Conservation (phyloP, 202 grass and related monocot species). For the Schoenoplectus triqueter region DNA sequence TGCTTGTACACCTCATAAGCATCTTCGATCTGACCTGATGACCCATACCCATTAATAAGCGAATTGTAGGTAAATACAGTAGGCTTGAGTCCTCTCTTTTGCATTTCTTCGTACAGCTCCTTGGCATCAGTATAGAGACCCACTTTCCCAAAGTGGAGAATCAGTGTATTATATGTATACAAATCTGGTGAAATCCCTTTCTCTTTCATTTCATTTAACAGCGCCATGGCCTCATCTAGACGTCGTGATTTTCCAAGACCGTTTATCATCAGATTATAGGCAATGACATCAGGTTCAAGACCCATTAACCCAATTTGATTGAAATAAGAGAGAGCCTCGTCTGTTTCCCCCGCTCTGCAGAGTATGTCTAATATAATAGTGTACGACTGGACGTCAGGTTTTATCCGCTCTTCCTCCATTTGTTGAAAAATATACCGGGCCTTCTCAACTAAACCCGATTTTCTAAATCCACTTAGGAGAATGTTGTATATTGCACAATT, state of each 20-base stretch:
- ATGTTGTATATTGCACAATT: constrained; percentile 92
- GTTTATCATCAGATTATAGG: constrained; percentile 88
- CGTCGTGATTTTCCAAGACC: constrained; percentile 73
- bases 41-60: constrained; percentile 76
- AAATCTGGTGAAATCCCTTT: constrained; percentile 75
- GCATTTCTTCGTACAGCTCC: constrained; percentile 81
- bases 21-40: constrained; percentile 60
- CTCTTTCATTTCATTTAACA: constrained; percentile 75
- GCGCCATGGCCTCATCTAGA: constrained; percentile 61
- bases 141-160: constrained; percentile 79
- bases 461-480: constrained; percentile 72
- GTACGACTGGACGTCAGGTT: constrained; percentile 88
- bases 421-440: constrained; percentile 64
- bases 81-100: constrained; percentile 71
- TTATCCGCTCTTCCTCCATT: constrained; percentile 73
- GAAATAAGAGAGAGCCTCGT: constrained; percentile 76
- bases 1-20: constrained; percentile 75
- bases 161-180: constrained; percentile 91
- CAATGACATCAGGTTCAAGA: constrained; percentile 77
- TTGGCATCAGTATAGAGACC: constrained; percentile 68
- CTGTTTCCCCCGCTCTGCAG: constrained; percentile 56
- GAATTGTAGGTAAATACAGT: constrained; percentile 94
- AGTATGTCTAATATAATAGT: constrained; percentile 71
- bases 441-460: constrained; percentile 66
- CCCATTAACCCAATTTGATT: constrained; percentile 54